These are phyloP conservation scores for Ophiostoma ips DNA, from an alignment of 2,329 filamentous ascomycete genomes.

Conservation along the genomic window DNA sequence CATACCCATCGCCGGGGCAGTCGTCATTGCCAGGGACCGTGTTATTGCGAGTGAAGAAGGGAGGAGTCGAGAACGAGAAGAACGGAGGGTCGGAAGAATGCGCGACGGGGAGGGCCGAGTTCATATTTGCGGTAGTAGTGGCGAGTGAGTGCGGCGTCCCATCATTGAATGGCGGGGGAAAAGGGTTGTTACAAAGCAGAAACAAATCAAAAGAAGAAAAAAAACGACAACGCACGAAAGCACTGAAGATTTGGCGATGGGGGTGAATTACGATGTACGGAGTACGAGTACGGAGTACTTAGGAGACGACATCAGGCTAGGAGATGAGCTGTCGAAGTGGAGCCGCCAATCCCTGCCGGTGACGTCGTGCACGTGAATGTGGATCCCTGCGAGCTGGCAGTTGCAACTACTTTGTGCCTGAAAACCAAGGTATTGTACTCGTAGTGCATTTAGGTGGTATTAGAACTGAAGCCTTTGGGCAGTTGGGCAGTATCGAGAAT, in stretches of 20 bases:
- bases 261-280: background rate
- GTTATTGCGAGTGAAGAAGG: background rate
- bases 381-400: background rate
- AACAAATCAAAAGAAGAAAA: background rate
- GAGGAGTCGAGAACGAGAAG: background rate
- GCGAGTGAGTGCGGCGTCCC: background rate
- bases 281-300: too few relatives aligned
- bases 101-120: background rate
- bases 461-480: too few relatives aligned
- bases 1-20: conserved; percentile 17
- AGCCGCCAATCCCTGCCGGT: background rate
- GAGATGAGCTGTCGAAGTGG: background rate
- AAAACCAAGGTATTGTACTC: background rate
- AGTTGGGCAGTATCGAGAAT: too few relatives aligned
- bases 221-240: background rate
- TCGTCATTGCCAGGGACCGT: conserved; percentile 9
- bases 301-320: background rate
- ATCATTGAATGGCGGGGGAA: background rate
- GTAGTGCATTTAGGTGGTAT: background rate
- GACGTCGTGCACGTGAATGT: background rate
- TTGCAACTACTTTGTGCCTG: background rate
- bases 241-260: background rate
- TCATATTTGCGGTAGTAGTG: background rate
- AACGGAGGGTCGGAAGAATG: background rate
- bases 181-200: background rate